Conservation (phyloP, 257 asterid species). For the Coffea eugenioides region DNA sequence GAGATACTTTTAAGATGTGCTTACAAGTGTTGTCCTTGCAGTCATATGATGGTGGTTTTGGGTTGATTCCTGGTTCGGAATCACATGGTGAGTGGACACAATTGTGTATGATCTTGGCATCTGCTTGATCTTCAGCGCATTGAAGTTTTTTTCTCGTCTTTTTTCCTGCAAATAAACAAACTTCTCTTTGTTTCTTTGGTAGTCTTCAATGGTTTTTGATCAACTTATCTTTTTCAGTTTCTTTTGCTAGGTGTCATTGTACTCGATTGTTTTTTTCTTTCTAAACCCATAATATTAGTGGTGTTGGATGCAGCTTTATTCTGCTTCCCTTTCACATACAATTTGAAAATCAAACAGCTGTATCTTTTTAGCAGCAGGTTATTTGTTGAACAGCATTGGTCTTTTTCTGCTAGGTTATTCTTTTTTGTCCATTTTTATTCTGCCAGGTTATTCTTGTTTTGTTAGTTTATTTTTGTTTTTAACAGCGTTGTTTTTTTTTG, state of each 20-base stretch:
- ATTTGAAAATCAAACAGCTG: background rate
- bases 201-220: background rate
- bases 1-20: slow-evolving; percentile 11
- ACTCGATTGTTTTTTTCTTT: background rate
- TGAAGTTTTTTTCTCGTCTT: background rate
- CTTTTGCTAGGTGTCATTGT: background rate
- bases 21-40: slow-evolving; percentile 37
- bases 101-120: slow-evolving; percentile 1
- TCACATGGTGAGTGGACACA: slow-evolving; percentile 82
- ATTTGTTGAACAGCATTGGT: too few relatives aligned
- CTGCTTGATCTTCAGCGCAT: background rate
- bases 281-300: background rate
- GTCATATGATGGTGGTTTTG: slow-evolving; percentile 99
- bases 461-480: too few relatives aligned
- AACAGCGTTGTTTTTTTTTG: too few relatives aligned
- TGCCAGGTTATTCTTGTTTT: too few relatives aligned
- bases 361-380: too few relatives aligned
- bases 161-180: background rate
- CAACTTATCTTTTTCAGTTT: background rate
- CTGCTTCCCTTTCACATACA: background rate
- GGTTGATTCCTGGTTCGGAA: slow-evolving; percentile 87
- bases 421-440: too few relatives aligned
- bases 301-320: background rate
- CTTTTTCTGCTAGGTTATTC: too few relatives aligned
- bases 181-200: background rate